These are phyloP conservation scores for Alternaria rosae DNA, from an alignment of 2,329 filamentous ascomycete species.

Conservation along the genomic window DNA sequence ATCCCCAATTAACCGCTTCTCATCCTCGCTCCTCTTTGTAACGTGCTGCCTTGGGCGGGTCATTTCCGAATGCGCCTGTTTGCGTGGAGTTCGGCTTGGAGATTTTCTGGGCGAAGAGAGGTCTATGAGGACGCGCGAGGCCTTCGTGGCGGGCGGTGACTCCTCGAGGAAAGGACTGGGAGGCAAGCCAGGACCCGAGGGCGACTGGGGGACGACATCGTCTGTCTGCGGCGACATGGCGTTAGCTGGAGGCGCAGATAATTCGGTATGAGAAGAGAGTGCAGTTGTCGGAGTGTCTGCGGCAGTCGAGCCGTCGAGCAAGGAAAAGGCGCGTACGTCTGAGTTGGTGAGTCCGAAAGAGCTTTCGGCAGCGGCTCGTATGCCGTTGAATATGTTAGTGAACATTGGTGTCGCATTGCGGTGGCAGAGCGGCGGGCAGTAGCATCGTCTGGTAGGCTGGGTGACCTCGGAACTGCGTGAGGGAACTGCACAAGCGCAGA, in stretches of 20 bases:
- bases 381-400: conserved; percentile 4
- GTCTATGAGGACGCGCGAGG: conserved; percentile 10
- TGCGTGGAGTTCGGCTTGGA: not conserved
- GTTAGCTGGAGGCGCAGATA: conserved; percentile 19
- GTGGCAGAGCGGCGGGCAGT: conserved; percentile 1
- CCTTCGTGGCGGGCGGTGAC: conserved; percentile 5
- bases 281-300: not conserved
- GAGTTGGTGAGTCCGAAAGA: conserved; percentile 3
- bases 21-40: conserved; percentile 16
- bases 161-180: conserved; percentile 9
- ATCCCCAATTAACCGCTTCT: conserved; percentile 24
- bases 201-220: conserved; percentile 21
- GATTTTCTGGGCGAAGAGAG: conserved; percentile 18
- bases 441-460: conserved; percentile 10
- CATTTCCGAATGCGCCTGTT: not conserved
- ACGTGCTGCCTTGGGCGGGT: not conserved
- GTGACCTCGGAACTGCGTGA: not conserved
- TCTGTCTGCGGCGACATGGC: conserved; percentile 28
- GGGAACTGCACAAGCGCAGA: conserved; percentile 12
- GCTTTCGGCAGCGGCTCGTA: conserved; percentile 11
- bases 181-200: conserved; percentile 8
- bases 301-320: not conserved
- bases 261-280: not conserved
- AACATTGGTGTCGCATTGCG: conserved; percentile 20
- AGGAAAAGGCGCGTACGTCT: conserved; percentile 18